Conservation (phyloP, 2,329 filamentous ascomycete genomes). For the Hypoxylon rubiginosum region DNA sequence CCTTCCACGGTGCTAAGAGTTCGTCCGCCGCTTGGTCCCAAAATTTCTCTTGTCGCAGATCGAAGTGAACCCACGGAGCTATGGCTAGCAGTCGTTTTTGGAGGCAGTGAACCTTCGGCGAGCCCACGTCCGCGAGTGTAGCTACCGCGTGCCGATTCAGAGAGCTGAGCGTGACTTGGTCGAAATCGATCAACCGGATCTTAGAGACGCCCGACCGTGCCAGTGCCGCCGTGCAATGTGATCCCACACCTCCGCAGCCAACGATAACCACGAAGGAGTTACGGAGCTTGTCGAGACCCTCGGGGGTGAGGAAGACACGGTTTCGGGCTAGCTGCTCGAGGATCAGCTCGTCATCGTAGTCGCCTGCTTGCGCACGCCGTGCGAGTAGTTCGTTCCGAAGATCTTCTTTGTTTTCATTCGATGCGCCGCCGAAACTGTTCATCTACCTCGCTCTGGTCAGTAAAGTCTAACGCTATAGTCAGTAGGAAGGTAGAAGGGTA, state of each 20-base stretch:
- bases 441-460: conserved; percentile 61
- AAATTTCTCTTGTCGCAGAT: conserved; percentile 88
- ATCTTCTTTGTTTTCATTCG: conserved; percentile 70
- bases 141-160: conserved; percentile 97
- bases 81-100: conserved; percentile 85
- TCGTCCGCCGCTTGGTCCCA: conserved; percentile 73
- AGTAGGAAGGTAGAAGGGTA: background rate
- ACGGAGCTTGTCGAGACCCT: conserved; percentile 83
- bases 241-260: conserved; percentile 94
- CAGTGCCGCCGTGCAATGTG: conserved; percentile 87
- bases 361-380: conserved; percentile 70
- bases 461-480: background rate
- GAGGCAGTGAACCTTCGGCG: conserved; percentile 90
- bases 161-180: conserved; percentile 95
- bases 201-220: conserved; percentile 90
- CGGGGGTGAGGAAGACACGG: conserved; percentile 87
- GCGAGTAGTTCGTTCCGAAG: conserved; percentile 70
- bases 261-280: conserved; percentile 89
- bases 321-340: conserved; percentile 95
- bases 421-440: conserved; percentile 71
- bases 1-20: conserved; percentile 76
- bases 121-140: conserved; percentile 92
- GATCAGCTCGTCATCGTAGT: conserved; percentile 84
- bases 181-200: conserved; percentile 93
- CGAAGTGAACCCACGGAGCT: conserved; percentile 91